A percentile compares a stretch with the other conserved stretches of the same genome.
phyloP scores from a whole-genome alignment of 2,329 filamentous ascomycete genomes.

The Xenosphaeropsis pyriputrescens region DNA sequence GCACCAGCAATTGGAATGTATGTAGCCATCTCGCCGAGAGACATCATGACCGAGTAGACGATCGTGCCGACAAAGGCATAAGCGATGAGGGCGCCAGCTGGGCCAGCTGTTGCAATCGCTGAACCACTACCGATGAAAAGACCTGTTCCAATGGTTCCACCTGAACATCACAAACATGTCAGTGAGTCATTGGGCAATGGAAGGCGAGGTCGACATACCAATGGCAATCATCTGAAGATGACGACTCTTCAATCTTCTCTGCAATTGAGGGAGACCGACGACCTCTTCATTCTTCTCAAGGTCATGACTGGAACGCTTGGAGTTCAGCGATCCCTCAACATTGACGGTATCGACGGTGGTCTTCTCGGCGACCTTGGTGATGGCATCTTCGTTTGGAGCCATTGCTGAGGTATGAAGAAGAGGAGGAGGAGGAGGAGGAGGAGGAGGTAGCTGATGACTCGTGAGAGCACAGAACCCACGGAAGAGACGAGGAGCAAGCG shows the following conservation, averaged over 20 bases:
- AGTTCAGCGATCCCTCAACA: background rate
- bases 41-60: constrained; percentile 62
- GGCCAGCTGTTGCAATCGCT: constrained; percentile 47
- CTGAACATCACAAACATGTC: constrained; percentile 11
- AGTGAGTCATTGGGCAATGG: background rate
- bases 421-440: too few species aligned
- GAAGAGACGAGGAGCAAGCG: too few species aligned
- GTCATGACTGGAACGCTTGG: constrained; percentile 8
- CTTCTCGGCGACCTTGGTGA: too few species aligned
- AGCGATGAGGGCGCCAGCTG: constrained; percentile 50
- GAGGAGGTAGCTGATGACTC: too few species aligned
- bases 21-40: constrained; percentile 59
- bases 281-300: constrained; percentile 9
- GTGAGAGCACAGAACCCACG: too few species aligned
- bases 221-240: constrained; percentile 58
- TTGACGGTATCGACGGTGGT: too few species aligned
- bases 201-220: constrained; percentile 14
- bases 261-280: constrained; percentile 4
- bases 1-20: constrained; percentile 65
- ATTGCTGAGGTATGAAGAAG: too few species aligned
- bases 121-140: constrained; percentile 55
- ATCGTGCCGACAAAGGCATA: constrained; percentile 57
- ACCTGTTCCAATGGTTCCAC: constrained; percentile 57
- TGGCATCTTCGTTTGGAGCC: too few species aligned
- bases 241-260: constrained; percentile 31